Conservation (phyloP, 1,284 basidiomycete species). For the Sanghuangporus baumii region DNA sequence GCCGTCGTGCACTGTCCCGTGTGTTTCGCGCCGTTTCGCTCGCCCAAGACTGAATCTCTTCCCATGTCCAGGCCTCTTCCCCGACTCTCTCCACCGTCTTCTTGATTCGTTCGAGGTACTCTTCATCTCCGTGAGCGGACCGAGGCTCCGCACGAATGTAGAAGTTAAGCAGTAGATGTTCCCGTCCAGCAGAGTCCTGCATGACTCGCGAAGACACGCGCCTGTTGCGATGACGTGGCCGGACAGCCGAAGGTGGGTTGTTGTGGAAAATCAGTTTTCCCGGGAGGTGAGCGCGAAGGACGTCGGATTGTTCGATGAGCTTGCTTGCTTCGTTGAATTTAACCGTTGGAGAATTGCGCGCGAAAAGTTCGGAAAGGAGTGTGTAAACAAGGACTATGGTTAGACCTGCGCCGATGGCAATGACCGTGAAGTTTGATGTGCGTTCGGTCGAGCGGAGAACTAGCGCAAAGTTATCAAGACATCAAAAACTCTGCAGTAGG, state of each 20-base stretch:
- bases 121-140: slow-evolving; percentile 35
- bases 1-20: slow-evolving; percentile 42
- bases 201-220: slow-evolving; percentile 71
- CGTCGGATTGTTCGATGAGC: slow-evolving; percentile 68
- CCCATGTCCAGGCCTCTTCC: slow-evolving; percentile 46
- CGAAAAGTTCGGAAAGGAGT: slow-evolving; percentile 85
- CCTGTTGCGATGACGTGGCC: slow-evolving; percentile 74
- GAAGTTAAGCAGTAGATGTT: slow-evolving; percentile 78
- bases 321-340: slow-evolving; percentile 85
- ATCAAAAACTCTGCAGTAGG: slow-evolving; percentile 12
- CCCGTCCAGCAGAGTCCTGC: slow-evolving; percentile 61
- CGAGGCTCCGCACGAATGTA: slow-evolving; percentile 57
- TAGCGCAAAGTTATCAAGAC: slow-evolving; percentile 26
- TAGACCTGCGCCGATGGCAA: slow-evolving; percentile 76
- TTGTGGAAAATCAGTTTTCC: slow-evolving; percentile 69
- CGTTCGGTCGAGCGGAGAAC: slow-evolving; percentile 77
- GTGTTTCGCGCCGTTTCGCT: slow-evolving; percentile 35
- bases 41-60: slow-evolving; percentile 44
- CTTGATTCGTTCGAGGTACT: slow-evolving; percentile 27
- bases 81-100: slow-evolving; percentile 6
- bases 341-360: slow-evolving; percentile 88
- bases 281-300: slow-evolving; percentile 60
- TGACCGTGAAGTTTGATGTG: slow-evolving; percentile 79
- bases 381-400: slow-evolving; percentile 82
- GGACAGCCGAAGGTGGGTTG: slow-evolving; percentile 61